Base-by-base conservation (phyloP, 139 green algal species). In the Trebouxia sp. region DNA sequence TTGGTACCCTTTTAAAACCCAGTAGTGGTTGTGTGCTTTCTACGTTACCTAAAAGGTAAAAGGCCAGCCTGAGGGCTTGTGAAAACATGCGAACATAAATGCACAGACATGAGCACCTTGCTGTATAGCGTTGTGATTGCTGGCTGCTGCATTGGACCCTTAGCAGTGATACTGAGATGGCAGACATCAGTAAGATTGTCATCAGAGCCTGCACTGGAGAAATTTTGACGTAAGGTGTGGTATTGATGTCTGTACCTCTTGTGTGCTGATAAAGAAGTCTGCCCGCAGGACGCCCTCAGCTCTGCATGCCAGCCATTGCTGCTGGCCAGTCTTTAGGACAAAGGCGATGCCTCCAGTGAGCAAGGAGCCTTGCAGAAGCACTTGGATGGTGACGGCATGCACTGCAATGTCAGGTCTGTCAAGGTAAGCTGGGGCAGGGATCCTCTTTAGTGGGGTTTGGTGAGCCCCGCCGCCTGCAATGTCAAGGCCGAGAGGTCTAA, bases 321-420 rank as follows among this genome's bases (percentile, higher is more conserved):
- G 80, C 41, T 51, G 56, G 41, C 65, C 28, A 9, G 85, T 78
- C 55, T 80, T 77, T 3, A 89, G 47, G 8, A 89, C 76, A 70
- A 79, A 83, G 32, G 76, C 32, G 0, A 89, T 32, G 22, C 83
- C 85, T 1, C 79, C 85, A 3, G 24, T 45, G 5, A 45, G 35
- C 74, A 78, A 35, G 7, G 15, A 22, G 6, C 82, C 51, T 53
- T 86, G 65, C 67, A 86, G 51, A 22, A 76, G 82, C 39, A 82
- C 48, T 66, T 86, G 76, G 12, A 83, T 42, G 10, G 79, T 83
- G 30, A 67, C 41, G 15, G 78, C 67, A 55, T 56, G 37, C 37
- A 55, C 48, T 47, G 79, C 62, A 28, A 67, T 50, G 62, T 83
- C 43, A 4, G 62, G 32, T 28, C 65, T 17, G n/a, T 17, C 28